Evolutionary conservation across 2,329 filamentous ascomycete species (phyloP).

Genomic region (Botryotinia globosa): DNA sequence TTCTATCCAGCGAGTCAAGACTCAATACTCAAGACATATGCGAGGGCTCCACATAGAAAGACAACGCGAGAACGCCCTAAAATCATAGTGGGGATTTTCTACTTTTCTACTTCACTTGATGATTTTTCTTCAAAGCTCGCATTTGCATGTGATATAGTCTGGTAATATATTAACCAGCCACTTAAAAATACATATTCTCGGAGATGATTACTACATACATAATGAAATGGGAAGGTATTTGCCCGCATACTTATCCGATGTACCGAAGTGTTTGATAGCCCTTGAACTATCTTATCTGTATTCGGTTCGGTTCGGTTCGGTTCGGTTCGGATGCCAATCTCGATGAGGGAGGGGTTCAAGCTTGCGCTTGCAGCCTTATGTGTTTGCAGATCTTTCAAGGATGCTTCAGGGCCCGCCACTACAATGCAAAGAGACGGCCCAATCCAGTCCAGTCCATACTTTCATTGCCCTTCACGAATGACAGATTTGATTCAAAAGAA

Average conservation of each 20-base stretch:
- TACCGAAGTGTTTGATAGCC: not conserved
- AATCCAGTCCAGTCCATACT: not conserved
- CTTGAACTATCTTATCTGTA: too few relatives aligned
- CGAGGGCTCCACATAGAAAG: not conserved
- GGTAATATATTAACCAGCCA: not conserved
- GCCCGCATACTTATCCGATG: not conserved
- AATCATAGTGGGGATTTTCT: not conserved
- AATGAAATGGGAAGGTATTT: not conserved
- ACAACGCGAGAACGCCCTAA: not conserved
- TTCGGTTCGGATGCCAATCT: not conserved
- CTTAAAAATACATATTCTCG: not conserved
- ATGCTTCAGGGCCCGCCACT: not conserved
- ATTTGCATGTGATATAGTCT: not conserved
- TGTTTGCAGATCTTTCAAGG: not conserved
- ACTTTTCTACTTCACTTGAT: not conserved
- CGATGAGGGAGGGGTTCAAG: not conserved
- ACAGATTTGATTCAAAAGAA: not conserved
- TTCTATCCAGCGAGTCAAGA: not conserved
- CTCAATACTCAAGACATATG: too few relatives aligned
- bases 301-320: not conserved
- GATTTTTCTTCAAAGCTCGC: not conserved
- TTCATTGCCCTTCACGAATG: not conserved
- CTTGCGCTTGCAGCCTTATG: conserved; percentile 11
- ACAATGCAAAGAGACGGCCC: not conserved
- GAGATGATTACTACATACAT: not conserved